Percentiles rank a stretch among this genome's conserved stretches.
These are phyloP conservation scores for Aspergillus latus DNA, from an alignment of 2,329 filamentous ascomycete species.

Conservation along the genomic window DNA sequence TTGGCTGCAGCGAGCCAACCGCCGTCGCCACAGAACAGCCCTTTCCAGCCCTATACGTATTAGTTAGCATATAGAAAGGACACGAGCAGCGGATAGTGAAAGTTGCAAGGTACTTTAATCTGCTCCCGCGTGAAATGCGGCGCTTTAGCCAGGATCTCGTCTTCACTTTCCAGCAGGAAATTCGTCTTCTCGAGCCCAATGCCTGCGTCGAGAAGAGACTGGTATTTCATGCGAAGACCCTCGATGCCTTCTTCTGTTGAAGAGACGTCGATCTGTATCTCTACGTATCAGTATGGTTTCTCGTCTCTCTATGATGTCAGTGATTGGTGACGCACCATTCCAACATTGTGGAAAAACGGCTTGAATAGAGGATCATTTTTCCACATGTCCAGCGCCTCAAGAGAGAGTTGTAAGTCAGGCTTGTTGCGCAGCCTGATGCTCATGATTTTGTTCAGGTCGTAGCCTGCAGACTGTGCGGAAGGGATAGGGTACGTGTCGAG, in stretches of 20 bases:
- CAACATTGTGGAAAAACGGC: slow-evolving; percentile 48
- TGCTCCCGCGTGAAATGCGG: slow-evolving; percentile 6
- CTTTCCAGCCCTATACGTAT: slow-evolving; percentile 5
- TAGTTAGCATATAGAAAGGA: background rate
- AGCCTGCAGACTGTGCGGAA: slow-evolving; percentile 48
- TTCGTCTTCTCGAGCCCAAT: slow-evolving; percentile 20
- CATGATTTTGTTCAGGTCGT: slow-evolving; percentile 50
- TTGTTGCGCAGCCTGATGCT: slow-evolving; percentile 33
- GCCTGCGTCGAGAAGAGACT: slow-evolving; percentile 34
- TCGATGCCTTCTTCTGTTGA: slow-evolving; percentile 29
- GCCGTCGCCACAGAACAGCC: slow-evolving; percentile 7
- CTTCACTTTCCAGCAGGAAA: background rate
- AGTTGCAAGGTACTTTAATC: background rate
- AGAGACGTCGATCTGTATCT: slow-evolving; percentile 35
- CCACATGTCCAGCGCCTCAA: slow-evolving; percentile 42
- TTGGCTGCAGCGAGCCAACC: slow-evolving; percentile 11
- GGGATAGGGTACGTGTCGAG: slow-evolving; percentile 50
- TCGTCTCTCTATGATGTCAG: background rate
- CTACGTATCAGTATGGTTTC: background rate
- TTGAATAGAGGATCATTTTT: slow-evolving; percentile 46
- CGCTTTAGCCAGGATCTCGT: background rate
- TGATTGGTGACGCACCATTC: slow-evolving; percentile 34
- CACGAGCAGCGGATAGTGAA: background rate
- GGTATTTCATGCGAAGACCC: slow-evolving; percentile 26
- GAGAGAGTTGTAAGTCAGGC: slow-evolving; percentile 27